Evolutionary conservation across 441 rosid genomes (phyloP), one percentile per base, ranked within the genome.

Genomic region (Flueggea neowawraea): DNA sequence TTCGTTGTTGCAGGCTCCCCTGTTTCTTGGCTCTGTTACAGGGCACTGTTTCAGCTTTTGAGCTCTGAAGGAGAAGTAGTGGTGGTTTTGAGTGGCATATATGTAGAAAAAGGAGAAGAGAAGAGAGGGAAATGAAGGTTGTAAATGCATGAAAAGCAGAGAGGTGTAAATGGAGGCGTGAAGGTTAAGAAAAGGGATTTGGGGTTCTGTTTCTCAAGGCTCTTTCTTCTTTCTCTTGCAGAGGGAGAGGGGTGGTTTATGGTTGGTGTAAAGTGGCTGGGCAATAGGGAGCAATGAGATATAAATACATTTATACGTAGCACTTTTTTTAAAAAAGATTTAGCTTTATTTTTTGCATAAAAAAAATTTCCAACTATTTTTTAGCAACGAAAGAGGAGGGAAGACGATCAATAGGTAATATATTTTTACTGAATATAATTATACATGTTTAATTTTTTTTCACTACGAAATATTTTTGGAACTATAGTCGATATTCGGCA

Each of bases 101-200:
- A 6, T 3, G 31, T 8, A 13, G 52, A 44, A 51, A 9, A 55
- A 69, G 56, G 12, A 47, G 28, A 49, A 16, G 16, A 36, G 12
- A 51, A 65, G 57, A 54, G 49, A 58, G 49, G 50, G 62, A 5
- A 4, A 5, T 4, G 10, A 52, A 33, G 31, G 14, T 36, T 5
- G n/a, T 15, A 14, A 41, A 14, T 28, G 32, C 16, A 51, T 8
- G n/a, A 10, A 14, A 7, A 15, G 44, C 11, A 15, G 48, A 15
- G 62, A 2, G 56, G 62, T 52, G 43, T 62, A 50, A 65, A 67
- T 66, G 77, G 74, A 76, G 79, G 81, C 85, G 88, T 78, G 81
- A 78, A 67, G 72, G 71, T 58, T 53, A 73, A 83, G 83, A 60
- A 79, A 81, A 73, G 58, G 78, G 69, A 65, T 73, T 64, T 51